Conservation (phyloP, 2,329 filamentous ascomycete genomes). For the Exserohilum rostratum region DNA sequence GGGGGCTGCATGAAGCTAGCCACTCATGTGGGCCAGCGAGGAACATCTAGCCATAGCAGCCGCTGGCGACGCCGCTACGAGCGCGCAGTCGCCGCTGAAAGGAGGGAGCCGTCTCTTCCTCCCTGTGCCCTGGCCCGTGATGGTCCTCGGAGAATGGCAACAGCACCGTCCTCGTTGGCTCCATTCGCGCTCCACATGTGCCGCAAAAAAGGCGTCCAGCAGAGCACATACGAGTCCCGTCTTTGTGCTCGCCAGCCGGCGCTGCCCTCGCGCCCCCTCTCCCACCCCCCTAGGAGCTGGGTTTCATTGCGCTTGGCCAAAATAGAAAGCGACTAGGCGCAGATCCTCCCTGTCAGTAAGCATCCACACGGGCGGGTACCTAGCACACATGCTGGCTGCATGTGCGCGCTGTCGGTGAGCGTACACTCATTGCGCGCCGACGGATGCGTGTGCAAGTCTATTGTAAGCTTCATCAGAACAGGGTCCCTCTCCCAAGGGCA, state of each 20-base stretch:
- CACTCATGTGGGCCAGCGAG: conserved; percentile 27
- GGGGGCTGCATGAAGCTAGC: conserved; percentile 24
- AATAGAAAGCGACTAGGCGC: conserved; percentile 36
- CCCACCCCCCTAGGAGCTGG: conserved; percentile 28
- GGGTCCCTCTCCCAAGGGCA: conserved; percentile 1
- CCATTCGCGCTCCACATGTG: neutral
- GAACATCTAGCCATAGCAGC: conserved; percentile 22
- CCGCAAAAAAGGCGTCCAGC: neutral
- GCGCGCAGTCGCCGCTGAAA: conserved; percentile 65
- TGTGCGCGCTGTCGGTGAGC: conserved; percentile 9
- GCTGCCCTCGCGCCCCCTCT: too few species aligned
- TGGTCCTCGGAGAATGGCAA: conserved; percentile 8
- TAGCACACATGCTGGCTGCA: conserved; percentile 23
- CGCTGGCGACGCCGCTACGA: conserved; percentile 55
- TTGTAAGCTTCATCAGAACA: conserved; percentile 2
- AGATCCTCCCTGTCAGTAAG: conserved; percentile 42
- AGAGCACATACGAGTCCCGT: neutral
- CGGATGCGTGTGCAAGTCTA: neutral
- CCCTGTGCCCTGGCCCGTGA: conserved; percentile 3
- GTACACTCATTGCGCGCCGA: conserved; percentile 17
- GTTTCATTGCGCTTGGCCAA: conserved; percentile 43
- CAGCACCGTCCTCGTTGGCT: neutral
- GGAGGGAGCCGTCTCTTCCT: conserved; percentile 15
- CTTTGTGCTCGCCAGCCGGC: conserved; percentile 16
- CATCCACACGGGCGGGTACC: conserved; percentile 34